Evolutionary conservation across 2,329 filamentous ascomycete genomes (phyloP).

Genomic region (Scytalidium sp.): DNA sequence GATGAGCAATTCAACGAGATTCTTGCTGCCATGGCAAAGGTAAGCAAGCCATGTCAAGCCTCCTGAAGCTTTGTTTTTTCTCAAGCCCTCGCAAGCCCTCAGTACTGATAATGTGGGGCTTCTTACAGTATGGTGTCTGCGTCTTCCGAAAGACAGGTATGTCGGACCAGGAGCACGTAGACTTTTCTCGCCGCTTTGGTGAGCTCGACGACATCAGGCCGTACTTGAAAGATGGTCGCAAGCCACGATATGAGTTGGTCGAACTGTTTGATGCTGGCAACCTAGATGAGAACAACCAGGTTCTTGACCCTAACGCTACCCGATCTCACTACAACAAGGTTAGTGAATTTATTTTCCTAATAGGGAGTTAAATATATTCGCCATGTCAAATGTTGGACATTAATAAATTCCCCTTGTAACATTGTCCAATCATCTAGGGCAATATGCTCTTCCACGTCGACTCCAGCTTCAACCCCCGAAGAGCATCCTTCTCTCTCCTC

Average conservation of each 20-base stretch:
- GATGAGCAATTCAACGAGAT: conserved; percentile 34
- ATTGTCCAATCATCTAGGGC: conserved; percentile 22
- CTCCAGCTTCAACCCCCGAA: conserved; percentile 49
- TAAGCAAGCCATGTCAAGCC: conserved; percentile 9
- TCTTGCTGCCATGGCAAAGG: conserved; percentile 31
- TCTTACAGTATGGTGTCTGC: conserved; percentile 47
- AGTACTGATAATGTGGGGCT: not conserved
- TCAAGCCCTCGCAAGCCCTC: no score
- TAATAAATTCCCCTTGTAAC: no score
- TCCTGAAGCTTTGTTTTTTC: not conserved
- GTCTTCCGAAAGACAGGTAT: conserved; percentile 49
- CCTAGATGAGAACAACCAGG: conserved; percentile 42
- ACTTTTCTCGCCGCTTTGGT: conserved; percentile 47
- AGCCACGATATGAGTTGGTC: conserved; percentile 40
- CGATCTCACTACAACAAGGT: conserved; percentile 18
- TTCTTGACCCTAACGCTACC: conserved; percentile 12
- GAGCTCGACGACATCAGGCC: conserved; percentile 53
- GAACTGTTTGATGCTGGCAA: conserved; percentile 59
- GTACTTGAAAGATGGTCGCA: conserved; percentile 41
- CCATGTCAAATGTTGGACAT: no score
- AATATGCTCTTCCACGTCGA: conserved; percentile 52
- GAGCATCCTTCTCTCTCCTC: conserved; percentile 47
- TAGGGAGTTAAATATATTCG: not conserved
- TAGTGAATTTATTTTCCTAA: conserved; percentile 17
- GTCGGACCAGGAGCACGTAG: conserved; percentile 47